These are phyloP conservation scores for Salicornia ramosissima DNA, from an alignment of 148 eudicot species.

Conservation along the genomic window DNA sequence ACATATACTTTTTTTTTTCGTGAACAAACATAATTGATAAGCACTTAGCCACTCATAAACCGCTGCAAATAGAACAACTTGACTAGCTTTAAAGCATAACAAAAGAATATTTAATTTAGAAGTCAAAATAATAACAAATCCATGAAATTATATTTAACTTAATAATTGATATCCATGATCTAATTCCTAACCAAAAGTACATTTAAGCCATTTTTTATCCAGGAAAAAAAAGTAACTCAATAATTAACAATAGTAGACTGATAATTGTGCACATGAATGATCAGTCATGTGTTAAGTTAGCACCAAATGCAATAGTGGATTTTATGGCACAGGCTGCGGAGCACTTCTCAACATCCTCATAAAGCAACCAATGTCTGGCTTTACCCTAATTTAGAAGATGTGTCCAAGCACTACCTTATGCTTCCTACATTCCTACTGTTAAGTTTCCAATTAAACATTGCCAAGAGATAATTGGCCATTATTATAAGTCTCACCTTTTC, in stretches of 20 bases:
- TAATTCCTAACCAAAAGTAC: background rate
- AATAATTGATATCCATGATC: background rate
- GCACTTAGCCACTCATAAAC: background rate
- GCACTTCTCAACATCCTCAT: slow-evolving; percentile 14
- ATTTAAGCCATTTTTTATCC: slow-evolving; percentile 7
- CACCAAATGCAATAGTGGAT: slow-evolving; percentile 11
- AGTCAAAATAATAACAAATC: background rate
- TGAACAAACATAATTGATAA: too few relatives aligned
- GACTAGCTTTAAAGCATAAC: too few relatives aligned
- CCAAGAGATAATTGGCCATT: background rate
- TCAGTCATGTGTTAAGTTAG: slow-evolving; percentile 11
- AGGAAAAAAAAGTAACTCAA: background rate
- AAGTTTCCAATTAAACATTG: background rate
- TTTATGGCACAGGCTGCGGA: slow-evolving; percentile 5
- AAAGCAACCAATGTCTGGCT: slow-evolving; percentile 14
- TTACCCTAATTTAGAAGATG: background rate
- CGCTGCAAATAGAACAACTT: background rate
- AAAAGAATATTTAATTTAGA: background rate
- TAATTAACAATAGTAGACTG: background rate
- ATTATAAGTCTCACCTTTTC: background rate
- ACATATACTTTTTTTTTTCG: too few relatives aligned
- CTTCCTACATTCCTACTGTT: background rate
- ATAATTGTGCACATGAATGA: slow-evolving; percentile 8
- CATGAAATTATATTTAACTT: background rate
- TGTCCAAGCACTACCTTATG: slow-evolving; percentile 16